phyloP scores from a whole-genome alignment of 2,329 filamentous ascomycete genomes.

The Epichloe glyceriae region DNA sequence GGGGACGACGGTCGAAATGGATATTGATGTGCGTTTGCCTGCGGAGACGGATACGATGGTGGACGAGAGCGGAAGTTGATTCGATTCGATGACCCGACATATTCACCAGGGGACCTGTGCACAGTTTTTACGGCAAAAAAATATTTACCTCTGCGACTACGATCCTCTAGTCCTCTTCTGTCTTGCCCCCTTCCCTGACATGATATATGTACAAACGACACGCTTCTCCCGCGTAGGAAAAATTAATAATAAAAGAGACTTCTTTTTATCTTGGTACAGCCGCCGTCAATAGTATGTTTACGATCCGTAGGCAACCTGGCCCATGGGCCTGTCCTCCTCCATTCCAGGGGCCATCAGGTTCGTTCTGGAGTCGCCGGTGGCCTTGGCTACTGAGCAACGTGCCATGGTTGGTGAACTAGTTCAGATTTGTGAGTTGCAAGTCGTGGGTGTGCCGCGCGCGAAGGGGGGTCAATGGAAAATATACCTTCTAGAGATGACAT shows the following conservation, averaged over 20 bases:
- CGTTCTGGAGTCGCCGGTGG: slow-evolving; percentile 61
- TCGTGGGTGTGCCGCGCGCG: not conserved
- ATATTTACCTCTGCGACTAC: slow-evolving; percentile 12
- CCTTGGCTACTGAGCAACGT: slow-evolving; percentile 88
- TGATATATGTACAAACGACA: slow-evolving; percentile 27
- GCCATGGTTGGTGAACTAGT: slow-evolving; percentile 95
- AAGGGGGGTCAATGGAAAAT: slow-evolving; percentile 17
- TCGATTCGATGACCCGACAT: not conserved
- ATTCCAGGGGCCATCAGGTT: slow-evolving; percentile 67
- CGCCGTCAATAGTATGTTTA: slow-evolving; percentile 20
- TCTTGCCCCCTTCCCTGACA: slow-evolving; percentile 8
- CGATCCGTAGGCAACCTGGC: slow-evolving; percentile 46
- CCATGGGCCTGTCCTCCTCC: slow-evolving; percentile 48
- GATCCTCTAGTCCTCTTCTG: not conserved
- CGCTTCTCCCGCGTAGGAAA: slow-evolving; percentile 10
- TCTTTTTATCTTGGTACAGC: slow-evolving; percentile 24
- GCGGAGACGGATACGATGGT: not conserved
- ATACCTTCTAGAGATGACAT: slow-evolving; percentile 90
- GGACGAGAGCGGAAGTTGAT: not conserved
- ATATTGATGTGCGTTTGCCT: too few relatives aligned
- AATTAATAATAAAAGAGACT: slow-evolving; percentile 17
- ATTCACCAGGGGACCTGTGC: not conserved
- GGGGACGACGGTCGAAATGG: not conserved
- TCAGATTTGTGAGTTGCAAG: not conserved
- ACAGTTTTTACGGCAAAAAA: not conserved